These are phyloP conservation scores for Metschnikowia continentalis DNA, from an alignment of 805 yeast species.

Conservation along the genomic window DNA sequence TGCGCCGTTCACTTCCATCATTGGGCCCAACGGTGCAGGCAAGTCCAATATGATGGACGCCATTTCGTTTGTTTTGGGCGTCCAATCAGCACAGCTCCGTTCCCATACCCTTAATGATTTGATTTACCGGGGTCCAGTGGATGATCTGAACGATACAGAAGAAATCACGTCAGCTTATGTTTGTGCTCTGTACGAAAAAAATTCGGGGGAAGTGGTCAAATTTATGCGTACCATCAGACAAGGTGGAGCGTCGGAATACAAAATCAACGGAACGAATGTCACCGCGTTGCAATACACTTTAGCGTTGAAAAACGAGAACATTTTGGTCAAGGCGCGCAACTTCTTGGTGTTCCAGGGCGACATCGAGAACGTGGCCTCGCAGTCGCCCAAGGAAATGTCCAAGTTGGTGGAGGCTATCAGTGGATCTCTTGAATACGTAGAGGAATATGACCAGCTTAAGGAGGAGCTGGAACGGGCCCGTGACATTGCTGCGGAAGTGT, in stretches of 20 bases:
- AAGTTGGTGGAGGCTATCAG: conserved; percentile 75
- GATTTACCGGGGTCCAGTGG: conserved; percentile 65
- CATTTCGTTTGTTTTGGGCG: conserved; percentile 88
- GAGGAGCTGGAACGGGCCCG: conserved; percentile 65
- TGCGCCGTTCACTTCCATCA: conserved; percentile 79
- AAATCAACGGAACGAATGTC: conserved; percentile 56
- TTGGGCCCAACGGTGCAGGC: conserved; percentile 99
- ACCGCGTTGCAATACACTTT: conserved; percentile 62
- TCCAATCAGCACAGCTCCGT: conserved; percentile 69
- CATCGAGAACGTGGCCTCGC: conserved; percentile 88
- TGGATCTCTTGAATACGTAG: conserved; percentile 66
- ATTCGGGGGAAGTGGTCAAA: conserved; percentile 52
- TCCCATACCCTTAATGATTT: conserved; percentile 71
- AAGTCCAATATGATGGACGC: conserved; percentile 98
- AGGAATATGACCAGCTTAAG: conserved; percentile 61
- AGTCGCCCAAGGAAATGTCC: conserved; percentile 72
- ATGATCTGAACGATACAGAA: conserved; percentile 18
- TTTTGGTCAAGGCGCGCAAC: conserved; percentile 83
- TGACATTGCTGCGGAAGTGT: conserved; percentile 57
- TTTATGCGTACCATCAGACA: conserved; percentile 59
- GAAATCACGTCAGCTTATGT: conserved; percentile 62
- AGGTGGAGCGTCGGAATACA: conserved; percentile 63
- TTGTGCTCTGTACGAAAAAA: conserved; percentile 67
- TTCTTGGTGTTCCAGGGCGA: conserved; percentile 96
- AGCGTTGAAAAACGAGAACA: conserved; percentile 70